Base-by-base conservation (phyloP, 371 early-diverging fungal species). In the Caulochytrium protostelioides region DNA sequence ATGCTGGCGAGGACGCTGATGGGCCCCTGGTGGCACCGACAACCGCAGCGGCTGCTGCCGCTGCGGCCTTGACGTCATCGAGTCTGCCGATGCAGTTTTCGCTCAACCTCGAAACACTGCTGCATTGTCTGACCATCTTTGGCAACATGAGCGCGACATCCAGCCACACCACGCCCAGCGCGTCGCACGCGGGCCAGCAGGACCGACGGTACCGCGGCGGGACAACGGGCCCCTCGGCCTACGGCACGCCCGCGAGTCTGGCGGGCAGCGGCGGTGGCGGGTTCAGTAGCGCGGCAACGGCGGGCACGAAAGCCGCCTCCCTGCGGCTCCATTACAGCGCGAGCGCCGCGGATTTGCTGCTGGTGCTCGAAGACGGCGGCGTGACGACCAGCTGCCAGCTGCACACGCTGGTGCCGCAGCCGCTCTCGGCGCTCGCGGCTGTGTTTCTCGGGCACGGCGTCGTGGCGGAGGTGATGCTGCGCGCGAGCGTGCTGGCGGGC, bases 121-220 rank as follows among this genome's bases (percentile, higher is more conserved):
- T 56, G 1, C 56, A 63, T 16, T 64, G 65, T 22, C 29, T 62
- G 30, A 53, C 53, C n/a, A 39, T 64, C 16, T 63, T 59, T 21
- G 55, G 57, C 16, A 50, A 50, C 5, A 43, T 54, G 3, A 25
- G 19, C 10, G 32, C 20, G 1, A 9, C 13, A n/a, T n/a, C 41
- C 1, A 29, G 39, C 4, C 12, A 19, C 14, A 22, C 14, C 1
- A 21, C 41, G 1, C 19, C 12, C 18, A 29, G 9, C 19, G 32
- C 23, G 20, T 32, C 26, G 18, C 6, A 3, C 10, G 33, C 12
- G 12, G 14, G 18, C 29, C 14, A 14, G 25, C 34, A 14, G 27
- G 40, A 9, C 7, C 35, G 7, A 35, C 15, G 7, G 10, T 33
- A 25, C 21, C 24, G 21, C 7, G 7, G 23, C n/a, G 9, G 23